Percentiles rank a stretch among this genome's conserved stretches.
These are phyloP conservation scores for Dactylellina leptospora DNA, from an alignment of 2,329 filamentous ascomycete species.

Conservation along the genomic window DNA sequence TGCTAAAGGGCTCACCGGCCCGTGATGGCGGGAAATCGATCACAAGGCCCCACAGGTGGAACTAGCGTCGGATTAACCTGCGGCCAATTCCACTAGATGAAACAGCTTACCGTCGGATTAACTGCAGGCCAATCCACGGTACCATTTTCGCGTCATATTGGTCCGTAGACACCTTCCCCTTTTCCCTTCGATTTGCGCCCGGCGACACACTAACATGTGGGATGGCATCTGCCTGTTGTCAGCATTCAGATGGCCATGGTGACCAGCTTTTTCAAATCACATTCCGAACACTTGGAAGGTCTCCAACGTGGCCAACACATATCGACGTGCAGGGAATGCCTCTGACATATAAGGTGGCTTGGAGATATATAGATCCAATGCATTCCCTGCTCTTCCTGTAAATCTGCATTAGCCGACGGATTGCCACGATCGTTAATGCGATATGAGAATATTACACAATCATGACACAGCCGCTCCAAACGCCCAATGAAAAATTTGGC, in stretches of 20 bases:
- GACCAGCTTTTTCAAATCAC: neutral
- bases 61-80: conserved; percentile 12
- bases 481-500: no score
- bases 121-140: conserved; percentile 2
- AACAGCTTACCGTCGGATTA: conserved; percentile 8
- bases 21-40: conserved; percentile 31
- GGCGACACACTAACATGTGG: neutral
- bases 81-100: conserved; percentile 2
- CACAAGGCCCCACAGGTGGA: conserved; percentile 24
- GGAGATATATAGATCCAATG: no score
- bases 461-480: no score
- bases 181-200: no score
- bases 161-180: conserved; percentile 11
- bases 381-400: no score
- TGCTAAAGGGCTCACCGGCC: conserved; percentile 27
- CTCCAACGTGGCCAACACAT: conserved; percentile 13
- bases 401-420: no score
- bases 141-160: neutral
- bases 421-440: no score
- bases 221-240: neutral
- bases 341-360: no score
- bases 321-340: no score
- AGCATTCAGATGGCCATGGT: neutral
- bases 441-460: no score
- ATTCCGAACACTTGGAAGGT: no score